Percentiles rank a stretch among this genome's conserved stretches.
phyloP scores from a whole-genome alignment of 768 basidiomycete genomes.

The Tricholoma sp. region DNA sequence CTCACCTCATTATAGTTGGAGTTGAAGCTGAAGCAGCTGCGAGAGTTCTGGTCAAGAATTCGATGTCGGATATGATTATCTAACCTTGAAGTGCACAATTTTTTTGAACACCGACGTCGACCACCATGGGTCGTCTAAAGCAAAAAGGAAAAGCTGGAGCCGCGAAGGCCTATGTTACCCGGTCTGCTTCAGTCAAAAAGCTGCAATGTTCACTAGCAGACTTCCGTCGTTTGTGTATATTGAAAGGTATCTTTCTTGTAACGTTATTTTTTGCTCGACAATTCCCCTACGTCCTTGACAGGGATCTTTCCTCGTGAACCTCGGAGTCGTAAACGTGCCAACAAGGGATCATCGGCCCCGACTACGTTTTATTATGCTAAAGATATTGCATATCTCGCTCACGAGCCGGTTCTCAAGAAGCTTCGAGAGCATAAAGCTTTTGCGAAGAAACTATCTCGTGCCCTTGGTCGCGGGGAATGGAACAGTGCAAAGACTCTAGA shows the following conservation, averaged over 20 bases:
- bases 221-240: constrained; percentile 92
- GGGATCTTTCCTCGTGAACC: constrained; percentile 99
- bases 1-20: constrained; percentile 33
- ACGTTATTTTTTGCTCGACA: neutral
- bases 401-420: constrained; percentile 92
- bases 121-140: constrained; percentile 66
- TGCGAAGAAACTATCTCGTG: constrained; percentile 92
- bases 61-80: neutral
- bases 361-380: constrained; percentile 98
- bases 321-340: constrained; percentile 83
- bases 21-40: too few relatives aligned
- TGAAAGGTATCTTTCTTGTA: constrained; percentile 67
- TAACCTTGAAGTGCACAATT: neutral
- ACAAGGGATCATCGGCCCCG: constrained; percentile 95
- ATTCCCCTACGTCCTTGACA: constrained; percentile 27
- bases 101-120: neutral
- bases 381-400: constrained; percentile 94
- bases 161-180: constrained; percentile 87
- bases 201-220: constrained; percentile 95
- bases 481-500: constrained; percentile 89
- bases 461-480: constrained; percentile 94
- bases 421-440: constrained; percentile 97
- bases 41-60: neutral
- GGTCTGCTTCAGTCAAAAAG: constrained; percentile 89
- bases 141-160: constrained; percentile 89